Evolutionary conservation across 202 grass and related monocot species (phyloP), one percentile per base, ranked within the genome.

Genomic region (Eragrostis tef): DNA sequence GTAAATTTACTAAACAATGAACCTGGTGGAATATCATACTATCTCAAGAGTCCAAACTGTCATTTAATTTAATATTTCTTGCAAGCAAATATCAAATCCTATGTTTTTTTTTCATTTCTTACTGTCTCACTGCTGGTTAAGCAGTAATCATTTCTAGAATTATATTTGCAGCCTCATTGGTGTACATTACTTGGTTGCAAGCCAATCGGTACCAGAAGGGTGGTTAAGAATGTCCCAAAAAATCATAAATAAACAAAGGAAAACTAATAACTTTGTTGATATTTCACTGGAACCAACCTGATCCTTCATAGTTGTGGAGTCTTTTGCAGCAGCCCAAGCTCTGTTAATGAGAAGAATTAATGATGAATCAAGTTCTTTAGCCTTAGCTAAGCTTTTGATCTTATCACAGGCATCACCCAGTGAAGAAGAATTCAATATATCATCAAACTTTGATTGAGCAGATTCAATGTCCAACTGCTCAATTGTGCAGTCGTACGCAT

Each of bases 271-370:
- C 36, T 50, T 39, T 86, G 22, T 19, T 70, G 39, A 71, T 62
- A 39, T 80, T 74, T 24, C 31, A 77, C 9, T 29, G 24, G 27
- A 19, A 88, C 78, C n/a, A 83, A 97, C 94, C 94, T 97, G 84
- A 53, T 90, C 83, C 27, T 92, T 92, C 74, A 97, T 90, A 41
- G 78, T 90, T 65, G 79, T 69, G 71, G 94, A 92, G 36, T 94
- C 88, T 81, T 97, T 97, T 84, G 94, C 84, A 68, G 91, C 86
- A 71, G 94, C 88, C 94, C 94, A 97, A 72, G 94, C 86, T 78
- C 84, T 79, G 73, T 92, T 94, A 81, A 96, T 90, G 25, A 97
- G 84, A 85, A 94, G 94, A 92, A 97, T 84, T 67, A 97, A 77
- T 8, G 94, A 90, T 19, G 94, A 97, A 83, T 92, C 89, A 44